Conservation (phyloP, 768 basidiomycete species). For the Chalciporus piperatus region DNA sequence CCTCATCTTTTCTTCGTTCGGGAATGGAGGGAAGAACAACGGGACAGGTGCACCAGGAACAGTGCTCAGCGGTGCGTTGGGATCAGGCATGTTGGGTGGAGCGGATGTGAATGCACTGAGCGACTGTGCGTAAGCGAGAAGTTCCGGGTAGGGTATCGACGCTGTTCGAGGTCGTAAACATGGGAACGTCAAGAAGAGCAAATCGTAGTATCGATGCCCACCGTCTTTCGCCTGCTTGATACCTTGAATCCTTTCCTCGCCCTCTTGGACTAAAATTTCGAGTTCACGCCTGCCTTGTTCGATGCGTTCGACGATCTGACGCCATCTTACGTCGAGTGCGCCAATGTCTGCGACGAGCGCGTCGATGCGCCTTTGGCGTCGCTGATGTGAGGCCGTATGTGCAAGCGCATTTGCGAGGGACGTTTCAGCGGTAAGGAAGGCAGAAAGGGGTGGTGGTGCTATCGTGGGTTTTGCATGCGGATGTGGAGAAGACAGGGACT, state of each 20-base stretch:
- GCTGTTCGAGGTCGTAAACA: conserved; percentile 38
- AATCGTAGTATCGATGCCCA: conserved; percentile 28
- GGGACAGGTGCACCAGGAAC: conserved; percentile 69
- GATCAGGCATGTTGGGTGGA: conserved; percentile 83
- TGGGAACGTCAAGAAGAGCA: not conserved
- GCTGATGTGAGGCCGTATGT: conserved; percentile 67
- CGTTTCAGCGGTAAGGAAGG: conserved; percentile 63
- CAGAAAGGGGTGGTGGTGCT: conserved; percentile 46
- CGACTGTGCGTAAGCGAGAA: conserved; percentile 81
- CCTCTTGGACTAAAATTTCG: conserved; percentile 68
- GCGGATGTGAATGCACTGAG: conserved; percentile 85
- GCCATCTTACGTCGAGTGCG: conserved; percentile 64
- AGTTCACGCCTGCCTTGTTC: conserved; percentile 66
- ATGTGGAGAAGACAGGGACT: conserved; percentile 67
- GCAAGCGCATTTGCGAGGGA: conserved; percentile 64
- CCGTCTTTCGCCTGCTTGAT: conserved; percentile 74
- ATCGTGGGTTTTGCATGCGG: conserved; percentile 23
- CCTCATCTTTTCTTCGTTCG: conserved; percentile 90
- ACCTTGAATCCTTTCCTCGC: conserved; percentile 66
- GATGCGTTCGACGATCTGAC: conserved; percentile 62
- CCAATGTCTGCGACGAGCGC: conserved; percentile 68
- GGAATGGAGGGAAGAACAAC: conserved; percentile 86
- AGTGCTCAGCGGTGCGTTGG: conserved; percentile 42
- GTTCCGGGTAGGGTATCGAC: conserved; percentile 77
- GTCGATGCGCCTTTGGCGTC: conserved; percentile 73